phyloP scores from a whole-genome alignment of 2,329 filamentous ascomycete species.

The Nigrograna mackinnonii region DNA sequence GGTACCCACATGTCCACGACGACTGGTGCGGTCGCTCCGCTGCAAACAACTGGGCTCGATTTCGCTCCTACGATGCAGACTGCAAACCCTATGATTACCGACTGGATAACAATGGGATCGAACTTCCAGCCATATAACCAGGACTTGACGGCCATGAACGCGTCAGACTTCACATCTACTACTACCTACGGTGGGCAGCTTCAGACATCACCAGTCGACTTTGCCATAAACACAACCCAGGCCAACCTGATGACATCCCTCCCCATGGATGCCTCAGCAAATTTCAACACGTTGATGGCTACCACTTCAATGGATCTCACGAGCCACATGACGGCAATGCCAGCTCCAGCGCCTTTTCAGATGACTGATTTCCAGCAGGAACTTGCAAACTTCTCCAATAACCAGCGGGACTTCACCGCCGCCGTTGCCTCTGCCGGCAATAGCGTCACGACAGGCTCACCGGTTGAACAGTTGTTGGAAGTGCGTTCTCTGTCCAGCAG shows the following conservation, averaged over 20 bases:
- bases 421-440: constrained; percentile 25
- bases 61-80: constrained; percentile 37
- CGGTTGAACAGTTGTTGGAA: constrained; percentile 80
- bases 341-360: constrained; percentile 25
- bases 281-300: constrained; percentile 44
- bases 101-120: constrained; percentile 49
- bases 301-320: constrained; percentile 47
- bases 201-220: constrained; percentile 52
- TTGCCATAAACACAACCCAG: constrained; percentile 45
- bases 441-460: constrained; percentile 62
- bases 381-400: constrained; percentile 59
- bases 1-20: constrained; percentile 23
- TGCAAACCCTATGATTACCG: constrained; percentile 39
- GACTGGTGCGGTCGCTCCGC: constrained; percentile 34
- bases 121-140: constrained; percentile 34
- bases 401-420: constrained; percentile 49
- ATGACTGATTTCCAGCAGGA: constrained; percentile 74
- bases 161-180: constrained; percentile 41
- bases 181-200: constrained; percentile 44
- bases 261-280: constrained; percentile 42
- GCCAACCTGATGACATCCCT: constrained; percentile 43
- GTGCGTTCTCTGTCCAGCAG: constrained; percentile 83
- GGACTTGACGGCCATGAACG: constrained; percentile 36
- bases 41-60: constrained; percentile 34
- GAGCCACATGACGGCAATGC: constrained; percentile 27